Base-by-base conservation (phyloP, 768 basidiomycete species). In the Dentipellis fragilis region DNA sequence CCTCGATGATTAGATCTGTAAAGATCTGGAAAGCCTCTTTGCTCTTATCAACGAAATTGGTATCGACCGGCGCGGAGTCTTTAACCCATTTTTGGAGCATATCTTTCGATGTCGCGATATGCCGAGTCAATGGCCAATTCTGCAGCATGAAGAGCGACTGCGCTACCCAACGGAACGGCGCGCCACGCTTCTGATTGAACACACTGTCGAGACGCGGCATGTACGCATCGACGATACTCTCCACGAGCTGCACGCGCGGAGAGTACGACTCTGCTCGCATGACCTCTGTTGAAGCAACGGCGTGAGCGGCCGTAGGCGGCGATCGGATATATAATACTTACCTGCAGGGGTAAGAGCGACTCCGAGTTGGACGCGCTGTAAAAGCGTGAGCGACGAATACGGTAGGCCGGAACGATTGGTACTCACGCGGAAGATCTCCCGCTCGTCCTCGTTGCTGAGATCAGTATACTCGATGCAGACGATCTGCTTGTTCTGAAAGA, bases 101-200 rank as follows among this genome's bases (percentile, higher is more conserved):
- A 1, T 58, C 6, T 17, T 75, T 68, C 16, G 69, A 64, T 0
- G 67, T 68, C 0, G 71, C 54, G 10, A 67, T 64, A 12, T 51
- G 58, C 1, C 63, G 58, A 40, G 60, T 57, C n/a, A 62, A 59
- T 3, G 72, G 70, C 52, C 68, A 76, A 14, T 71, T 73, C n/a
- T 77, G 71, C 40, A 85, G 76, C 54, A 70, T 66, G 51, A 74
- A 78, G 4, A 85, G 66, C 0, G 79, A 71, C 37, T 83, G 80
- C 0, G 81, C 71, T 21, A 85, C 66, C 58, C 77, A 78, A 7
- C 83, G 77, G 63, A 81, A 85, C 60, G 83, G 83, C 10, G 70
- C 71, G 0, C 81, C 84, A 1, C 74, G 74, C 0, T 68, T 65
- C 35, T 65, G 67, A n/a, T 80, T 79, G 75, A 80, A 80, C 14